Evolutionary conservation across 1,284 basidiomycete genomes (phyloP).

Genomic region (Phaffia rhodozyma): DNA sequence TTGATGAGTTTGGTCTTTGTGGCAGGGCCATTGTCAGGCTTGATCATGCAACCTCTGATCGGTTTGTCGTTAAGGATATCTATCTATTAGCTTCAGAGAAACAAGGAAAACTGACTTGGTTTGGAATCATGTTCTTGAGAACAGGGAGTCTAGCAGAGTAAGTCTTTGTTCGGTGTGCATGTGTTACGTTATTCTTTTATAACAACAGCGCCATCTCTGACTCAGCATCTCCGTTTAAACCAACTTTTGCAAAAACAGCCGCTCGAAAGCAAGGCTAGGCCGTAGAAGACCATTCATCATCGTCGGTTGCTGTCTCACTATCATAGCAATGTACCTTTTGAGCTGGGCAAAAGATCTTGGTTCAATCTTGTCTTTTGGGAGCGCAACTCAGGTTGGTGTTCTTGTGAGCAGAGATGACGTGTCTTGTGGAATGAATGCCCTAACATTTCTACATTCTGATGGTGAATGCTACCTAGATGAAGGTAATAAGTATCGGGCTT

Average conservation of each 20-base stretch:
- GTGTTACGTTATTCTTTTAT: not conserved
- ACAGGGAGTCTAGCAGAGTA: not conserved
- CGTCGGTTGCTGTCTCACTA: slow-evolving; percentile 53
- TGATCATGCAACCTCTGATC: slow-evolving; percentile 84
- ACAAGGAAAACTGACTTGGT: no score
- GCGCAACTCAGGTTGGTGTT: no score
- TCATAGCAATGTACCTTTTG: slow-evolving; percentile 62
- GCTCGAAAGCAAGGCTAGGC: slow-evolving; percentile 71
- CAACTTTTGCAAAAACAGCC: slow-evolving; percentile 23
- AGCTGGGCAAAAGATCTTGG: slow-evolving; percentile 72
- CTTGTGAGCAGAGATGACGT: no score
- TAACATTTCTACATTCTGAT: no score
- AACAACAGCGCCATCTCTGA: not conserved
- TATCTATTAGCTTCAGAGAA: no score
- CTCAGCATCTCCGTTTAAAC: not conserved
- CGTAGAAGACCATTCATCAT: slow-evolving; percentile 78
- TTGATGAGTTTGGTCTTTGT: slow-evolving; percentile 84
- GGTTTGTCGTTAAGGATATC: slow-evolving; percentile 33
- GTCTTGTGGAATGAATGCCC: no score
- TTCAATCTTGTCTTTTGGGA: slow-evolving; percentile 29
- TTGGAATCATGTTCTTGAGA: no score
- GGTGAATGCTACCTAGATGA: slow-evolving; percentile 13
- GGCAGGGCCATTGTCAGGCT: slow-evolving; percentile 69
- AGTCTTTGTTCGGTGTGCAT: not conserved
- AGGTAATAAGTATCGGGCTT: slow-evolving; percentile 54